Conservation (phyloP, 2,329 filamentous ascomycete species). For the Emericellopsis atlantica region DNA sequence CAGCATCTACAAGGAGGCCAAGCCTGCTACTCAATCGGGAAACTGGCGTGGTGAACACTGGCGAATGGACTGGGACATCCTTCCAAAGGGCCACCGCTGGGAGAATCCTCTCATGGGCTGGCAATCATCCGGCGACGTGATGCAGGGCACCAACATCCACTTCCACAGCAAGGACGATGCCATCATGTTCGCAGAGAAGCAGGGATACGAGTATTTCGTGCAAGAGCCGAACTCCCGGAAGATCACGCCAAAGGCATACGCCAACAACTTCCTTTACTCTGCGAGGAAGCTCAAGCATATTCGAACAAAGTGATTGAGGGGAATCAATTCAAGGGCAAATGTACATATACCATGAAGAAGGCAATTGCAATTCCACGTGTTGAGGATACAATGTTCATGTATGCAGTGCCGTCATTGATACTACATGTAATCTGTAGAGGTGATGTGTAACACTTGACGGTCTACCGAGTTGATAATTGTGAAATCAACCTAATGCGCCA, state of each 20-base stretch:
- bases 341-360: conserved; percentile 5
- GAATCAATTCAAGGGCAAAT: not conserved
- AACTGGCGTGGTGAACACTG: conserved; percentile 74
- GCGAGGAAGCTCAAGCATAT: conserved; percentile 79
- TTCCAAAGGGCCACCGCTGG: conserved; percentile 89
- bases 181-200: conserved; percentile 91
- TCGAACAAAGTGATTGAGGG: conserved; percentile 53
- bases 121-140: conserved; percentile 88
- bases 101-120: conserved; percentile 98
- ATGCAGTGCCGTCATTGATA: not conserved
- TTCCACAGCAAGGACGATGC: conserved; percentile 94
- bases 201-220: conserved; percentile 98
- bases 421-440: not conserved
- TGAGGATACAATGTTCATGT: not conserved
- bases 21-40: conserved; percentile 94
- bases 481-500: no score
- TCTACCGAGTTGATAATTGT: no score
- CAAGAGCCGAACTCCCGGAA: conserved; percentile 89
- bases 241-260: conserved; percentile 85
- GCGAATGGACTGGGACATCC: conserved; percentile 98
- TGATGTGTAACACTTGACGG: not conserved
- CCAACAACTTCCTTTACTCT: conserved; percentile 87
- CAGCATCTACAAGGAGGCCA: conserved; percentile 85
- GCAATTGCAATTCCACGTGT: not conserved
- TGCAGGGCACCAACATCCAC: conserved; percentile 86